phyloP scores from a whole-genome alignment of 1,139 yeast genomes.

The Lodderomyces elongisporus region DNA sequence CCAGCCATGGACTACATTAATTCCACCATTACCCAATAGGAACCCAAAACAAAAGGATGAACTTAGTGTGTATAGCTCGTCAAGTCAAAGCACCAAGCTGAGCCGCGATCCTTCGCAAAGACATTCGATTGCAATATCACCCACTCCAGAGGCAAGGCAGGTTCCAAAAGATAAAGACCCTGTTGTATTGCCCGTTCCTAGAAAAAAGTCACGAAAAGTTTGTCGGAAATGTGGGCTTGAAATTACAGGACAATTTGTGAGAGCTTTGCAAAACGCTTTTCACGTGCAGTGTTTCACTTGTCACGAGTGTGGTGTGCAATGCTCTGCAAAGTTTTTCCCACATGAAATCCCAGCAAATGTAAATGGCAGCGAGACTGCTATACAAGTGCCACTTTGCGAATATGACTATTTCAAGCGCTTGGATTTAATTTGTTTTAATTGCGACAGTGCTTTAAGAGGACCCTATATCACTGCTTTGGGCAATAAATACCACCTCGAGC shows the following conservation, averaged over 20 bases:
- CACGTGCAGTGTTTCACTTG: constrained; percentile 89
- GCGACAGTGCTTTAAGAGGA: constrained; percentile 83
- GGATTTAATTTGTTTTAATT: constrained; percentile 75
- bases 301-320: constrained; percentile 70
- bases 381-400: constrained; percentile 80
- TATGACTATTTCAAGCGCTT: constrained; percentile 84
- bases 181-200: too few species aligned
- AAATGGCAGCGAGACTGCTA: constrained; percentile 7
- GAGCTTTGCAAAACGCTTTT: constrained; percentile 74
- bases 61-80: too few species aligned
- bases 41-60: not conserved
- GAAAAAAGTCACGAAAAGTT: constrained; percentile 28
- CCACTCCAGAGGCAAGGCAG: constrained; percentile 11
- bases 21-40: constrained; percentile 14
- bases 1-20: constrained; percentile 16
- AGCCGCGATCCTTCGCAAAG: constrained; percentile 12
- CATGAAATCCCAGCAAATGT: constrained; percentile 35
- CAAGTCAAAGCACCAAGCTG: too few species aligned
- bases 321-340: constrained; percentile 71
- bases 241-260: constrained; percentile 76
- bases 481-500: constrained; percentile 89
- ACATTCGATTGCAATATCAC: constrained; percentile 17
- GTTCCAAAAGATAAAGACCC: not conserved
- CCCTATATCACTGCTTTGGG: constrained; percentile 94
- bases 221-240: constrained; percentile 64